phyloP scores from a whole-genome alignment of 176 grass and related monocot species.

The Eragrostis curvula region DNA sequence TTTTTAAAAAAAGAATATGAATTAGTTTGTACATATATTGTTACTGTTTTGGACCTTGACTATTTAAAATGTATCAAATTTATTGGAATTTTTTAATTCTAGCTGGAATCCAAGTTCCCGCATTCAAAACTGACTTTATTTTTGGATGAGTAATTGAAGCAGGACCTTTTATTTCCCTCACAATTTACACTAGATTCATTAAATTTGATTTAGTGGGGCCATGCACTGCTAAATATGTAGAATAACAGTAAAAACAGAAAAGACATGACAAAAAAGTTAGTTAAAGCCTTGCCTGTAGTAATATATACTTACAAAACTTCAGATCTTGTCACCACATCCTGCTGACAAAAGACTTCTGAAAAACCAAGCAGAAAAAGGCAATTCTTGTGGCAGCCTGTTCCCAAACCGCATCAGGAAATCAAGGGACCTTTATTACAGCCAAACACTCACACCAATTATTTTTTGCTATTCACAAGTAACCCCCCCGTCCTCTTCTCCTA shows the following conservation, averaged over 20 bases:
- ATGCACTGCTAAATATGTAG: too few relatives aligned
- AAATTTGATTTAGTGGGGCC: too few relatives aligned
- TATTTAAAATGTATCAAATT: neutral
- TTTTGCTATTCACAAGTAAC: constrained; percentile 28
- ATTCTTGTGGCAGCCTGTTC: constrained; percentile 3
- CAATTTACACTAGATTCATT: too few relatives aligned
- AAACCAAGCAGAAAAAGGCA: constrained; percentile 24
- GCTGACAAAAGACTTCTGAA: constrained; percentile 12
- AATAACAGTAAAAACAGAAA: neutral
- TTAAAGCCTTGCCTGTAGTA: neutral
- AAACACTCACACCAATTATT: neutral
- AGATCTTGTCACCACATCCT: constrained; percentile 38
- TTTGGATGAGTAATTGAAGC: neutral
- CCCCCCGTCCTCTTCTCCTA: constrained; percentile 37
- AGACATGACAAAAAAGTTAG: neutral
- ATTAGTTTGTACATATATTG: neutral
- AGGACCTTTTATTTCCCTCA: too few relatives aligned
- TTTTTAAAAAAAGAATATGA: neutral
- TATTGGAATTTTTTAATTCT: neutral
- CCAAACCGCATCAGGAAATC: constrained; percentile 2
- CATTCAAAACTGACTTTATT: neutral
- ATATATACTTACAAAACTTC: neutral
- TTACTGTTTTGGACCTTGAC: neutral
- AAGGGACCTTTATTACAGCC: neutral
- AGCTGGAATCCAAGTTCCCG: neutral